Percentiles rank a stretch among this genome's conserved stretches.
Conservation (phyloP, 2,329 filamentous ascomycete genomes). For the Xylaria sp. region DNA sequence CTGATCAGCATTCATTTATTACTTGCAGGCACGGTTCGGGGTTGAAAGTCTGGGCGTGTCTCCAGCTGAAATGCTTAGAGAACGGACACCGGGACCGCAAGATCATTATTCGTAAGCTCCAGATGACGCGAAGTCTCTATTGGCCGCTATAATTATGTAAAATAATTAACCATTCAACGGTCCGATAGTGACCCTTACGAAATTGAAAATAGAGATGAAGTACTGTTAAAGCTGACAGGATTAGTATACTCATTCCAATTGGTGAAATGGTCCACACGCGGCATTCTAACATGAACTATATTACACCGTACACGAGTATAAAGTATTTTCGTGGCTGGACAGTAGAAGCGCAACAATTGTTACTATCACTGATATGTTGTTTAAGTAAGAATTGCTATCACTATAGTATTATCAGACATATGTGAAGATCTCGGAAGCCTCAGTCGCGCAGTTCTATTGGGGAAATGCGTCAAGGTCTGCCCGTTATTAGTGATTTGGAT, state of each 20-base stretch:
- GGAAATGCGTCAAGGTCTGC: slow-evolving; percentile 25
- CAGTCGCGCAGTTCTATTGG: slow-evolving; percentile 25
- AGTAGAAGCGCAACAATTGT: slow-evolving; percentile 4
- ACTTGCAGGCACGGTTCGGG: slow-evolving; percentile 31
- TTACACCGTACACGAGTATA: background rate
- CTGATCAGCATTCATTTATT: slow-evolving; percentile 38
- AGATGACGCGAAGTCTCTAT: background rate
- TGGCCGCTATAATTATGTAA: slow-evolving; percentile 5
- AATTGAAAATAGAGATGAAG: background rate
- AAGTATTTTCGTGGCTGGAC: background rate
- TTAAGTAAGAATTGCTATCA: slow-evolving; percentile 18
- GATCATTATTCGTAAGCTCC: background rate
- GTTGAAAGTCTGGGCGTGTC: slow-evolving; percentile 23
- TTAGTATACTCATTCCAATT: background rate
- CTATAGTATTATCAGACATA: slow-evolving; percentile 23
- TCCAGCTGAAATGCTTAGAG: slow-evolving; percentile 15
- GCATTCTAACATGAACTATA: background rate
- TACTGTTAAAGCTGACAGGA: background rate
- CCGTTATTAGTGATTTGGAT: slow-evolving; percentile 19
- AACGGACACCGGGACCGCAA: background rate
- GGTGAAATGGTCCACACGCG: background rate
- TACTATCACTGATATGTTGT: slow-evolving; percentile 9
- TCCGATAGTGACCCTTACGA: slow-evolving; percentile 2
- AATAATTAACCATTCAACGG: background rate
- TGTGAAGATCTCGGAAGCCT: slow-evolving; percentile 17